A percentile compares a stretch with the other conserved stretches of the same genome.
Evolutionary conservation across 768 basidiomycete species (phyloP).

Genomic region (Pleurotus cornucopiae): DNA sequence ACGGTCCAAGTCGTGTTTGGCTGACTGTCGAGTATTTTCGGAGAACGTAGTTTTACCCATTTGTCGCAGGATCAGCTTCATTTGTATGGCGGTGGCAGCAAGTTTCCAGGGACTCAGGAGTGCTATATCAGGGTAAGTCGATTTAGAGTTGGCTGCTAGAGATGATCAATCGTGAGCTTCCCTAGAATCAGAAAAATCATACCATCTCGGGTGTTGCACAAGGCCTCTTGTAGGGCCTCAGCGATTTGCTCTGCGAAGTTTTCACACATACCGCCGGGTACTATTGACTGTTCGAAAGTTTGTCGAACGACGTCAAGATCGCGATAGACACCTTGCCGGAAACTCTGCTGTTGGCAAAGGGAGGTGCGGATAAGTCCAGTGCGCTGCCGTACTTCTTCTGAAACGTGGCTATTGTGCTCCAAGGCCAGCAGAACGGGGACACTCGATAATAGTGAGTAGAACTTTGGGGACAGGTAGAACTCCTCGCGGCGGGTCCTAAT

Average conservation of each 20-base stretch:
- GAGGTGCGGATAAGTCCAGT: conserved; percentile 49
- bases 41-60: conserved; percentile 64
- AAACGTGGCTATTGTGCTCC: conserved; percentile 56
- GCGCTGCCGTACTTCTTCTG: conserved; percentile 43
- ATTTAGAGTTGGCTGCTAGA: conserved; percentile 33
- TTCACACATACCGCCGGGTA: conserved; percentile 43
- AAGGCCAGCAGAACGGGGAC: conserved; percentile 70
- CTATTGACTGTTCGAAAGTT: conserved; percentile 63
- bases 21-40: conserved; percentile 47
- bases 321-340: conserved; percentile 71
- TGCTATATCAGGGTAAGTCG: conserved; percentile 57
- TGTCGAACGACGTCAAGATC: conserved; percentile 67
- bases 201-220: conserved; percentile 65
- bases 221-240: conserved; percentile 60
- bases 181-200: conserved; percentile 14
- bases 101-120: conserved; percentile 82
- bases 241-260: conserved; percentile 59
- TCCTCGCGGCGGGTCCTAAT: conserved; percentile 66
- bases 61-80: conserved; percentile 73
- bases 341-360: conserved; percentile 61
- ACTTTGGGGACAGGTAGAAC: conserved; percentile 65
- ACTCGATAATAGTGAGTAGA: conserved; percentile 53
- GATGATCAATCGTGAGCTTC: not conserved
- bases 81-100: conserved; percentile 74
- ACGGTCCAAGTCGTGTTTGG: conserved; percentile 61